Conservation (phyloP, 2,329 filamentous ascomycete species). For the Diaporthe velutina region DNA sequence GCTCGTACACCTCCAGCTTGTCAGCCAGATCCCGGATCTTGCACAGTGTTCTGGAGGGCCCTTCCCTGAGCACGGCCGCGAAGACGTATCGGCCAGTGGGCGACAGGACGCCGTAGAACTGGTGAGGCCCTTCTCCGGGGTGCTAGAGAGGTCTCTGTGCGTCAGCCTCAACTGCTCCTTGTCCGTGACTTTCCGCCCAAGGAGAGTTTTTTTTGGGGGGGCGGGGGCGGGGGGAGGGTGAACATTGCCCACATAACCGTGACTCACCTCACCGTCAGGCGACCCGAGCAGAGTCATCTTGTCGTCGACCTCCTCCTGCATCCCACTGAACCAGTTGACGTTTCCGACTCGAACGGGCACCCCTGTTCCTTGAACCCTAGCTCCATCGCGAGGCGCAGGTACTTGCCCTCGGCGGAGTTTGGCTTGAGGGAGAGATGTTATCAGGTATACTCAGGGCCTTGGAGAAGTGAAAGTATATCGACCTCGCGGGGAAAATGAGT, state of each 20-base stretch:
- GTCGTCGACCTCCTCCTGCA: conserved; percentile 24
- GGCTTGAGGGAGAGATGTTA: background rate
- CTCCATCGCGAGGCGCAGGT: conserved; percentile 14
- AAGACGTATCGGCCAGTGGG: background rate
- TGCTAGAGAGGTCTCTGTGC: background rate
- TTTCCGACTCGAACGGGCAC: conserved; percentile 6
- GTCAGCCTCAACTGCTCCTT: background rate
- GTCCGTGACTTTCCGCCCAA: too few species aligned
- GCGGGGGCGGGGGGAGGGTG: too few species aligned
- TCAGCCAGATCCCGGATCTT: conserved; percentile 10
- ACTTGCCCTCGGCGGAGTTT: background rate
- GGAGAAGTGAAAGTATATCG: background rate
- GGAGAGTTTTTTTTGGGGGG: too few species aligned
- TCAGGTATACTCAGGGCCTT: background rate
- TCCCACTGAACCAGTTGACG: conserved; percentile 6
- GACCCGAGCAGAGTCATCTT: conserved; percentile 14
- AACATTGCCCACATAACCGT: too few species aligned
- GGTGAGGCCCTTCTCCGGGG: background rate
- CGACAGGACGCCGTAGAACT: conserved; percentile 26
- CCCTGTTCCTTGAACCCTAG: background rate
- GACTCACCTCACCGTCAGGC: background rate
- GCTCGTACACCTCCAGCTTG: conserved; percentile 6
- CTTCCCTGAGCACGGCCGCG: conserved; percentile 19
- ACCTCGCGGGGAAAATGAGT: background rate
- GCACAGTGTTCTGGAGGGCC: background rate